Conservation (phyloP, 1,284 basidiomycete genomes). For the Ganoderma leucocontextum region DNA sequence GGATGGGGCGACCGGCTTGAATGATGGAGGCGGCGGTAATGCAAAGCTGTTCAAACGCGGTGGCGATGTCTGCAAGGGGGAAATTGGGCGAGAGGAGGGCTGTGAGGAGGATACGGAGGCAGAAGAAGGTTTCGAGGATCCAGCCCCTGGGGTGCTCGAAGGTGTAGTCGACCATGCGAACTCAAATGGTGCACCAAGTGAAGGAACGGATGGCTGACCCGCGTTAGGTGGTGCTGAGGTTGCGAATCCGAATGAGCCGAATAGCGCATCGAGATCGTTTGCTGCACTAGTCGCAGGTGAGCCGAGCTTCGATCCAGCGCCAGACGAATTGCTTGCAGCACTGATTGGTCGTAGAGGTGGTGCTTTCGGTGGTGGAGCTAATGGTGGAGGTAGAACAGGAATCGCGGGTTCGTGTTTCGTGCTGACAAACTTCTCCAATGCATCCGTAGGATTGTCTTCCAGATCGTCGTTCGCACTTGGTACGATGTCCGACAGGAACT, state of each 20-base stretch:
- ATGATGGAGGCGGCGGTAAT: constrained; percentile 32
- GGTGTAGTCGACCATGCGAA: constrained; percentile 30
- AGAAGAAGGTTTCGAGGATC: constrained; percentile 13
- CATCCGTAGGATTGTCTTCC: constrained; percentile 46
- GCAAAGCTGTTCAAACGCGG: constrained; percentile 25
- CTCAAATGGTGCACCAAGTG: constrained; percentile 36
- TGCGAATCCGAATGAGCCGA: constrained; percentile 12
- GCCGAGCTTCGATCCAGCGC: neutral
- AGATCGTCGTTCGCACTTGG: constrained; percentile 58
- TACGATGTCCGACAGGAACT: constrained; percentile 78
- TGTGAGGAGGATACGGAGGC: constrained; percentile 3
- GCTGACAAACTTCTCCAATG: constrained; percentile 34
- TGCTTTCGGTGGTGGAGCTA: constrained; percentile 28
- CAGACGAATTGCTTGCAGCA: constrained; percentile 11
- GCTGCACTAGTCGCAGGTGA: neutral
- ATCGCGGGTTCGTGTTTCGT: constrained; percentile 53
- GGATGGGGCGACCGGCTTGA: constrained; percentile 16
- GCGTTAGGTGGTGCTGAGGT: constrained; percentile 13
- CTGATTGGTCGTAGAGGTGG: constrained; percentile 23
- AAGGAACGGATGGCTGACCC: constrained; percentile 17
- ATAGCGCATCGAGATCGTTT: constrained; percentile 17
- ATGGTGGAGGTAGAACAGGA: constrained; percentile 51
- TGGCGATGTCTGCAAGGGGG: constrained; percentile 23
- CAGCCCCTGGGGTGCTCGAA: constrained; percentile 19
- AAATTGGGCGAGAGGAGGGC: constrained; percentile 25